Evolutionary conservation across 2,329 filamentous ascomycete species (phyloP).

Genomic region (Pestalotiopsis fici): DNA sequence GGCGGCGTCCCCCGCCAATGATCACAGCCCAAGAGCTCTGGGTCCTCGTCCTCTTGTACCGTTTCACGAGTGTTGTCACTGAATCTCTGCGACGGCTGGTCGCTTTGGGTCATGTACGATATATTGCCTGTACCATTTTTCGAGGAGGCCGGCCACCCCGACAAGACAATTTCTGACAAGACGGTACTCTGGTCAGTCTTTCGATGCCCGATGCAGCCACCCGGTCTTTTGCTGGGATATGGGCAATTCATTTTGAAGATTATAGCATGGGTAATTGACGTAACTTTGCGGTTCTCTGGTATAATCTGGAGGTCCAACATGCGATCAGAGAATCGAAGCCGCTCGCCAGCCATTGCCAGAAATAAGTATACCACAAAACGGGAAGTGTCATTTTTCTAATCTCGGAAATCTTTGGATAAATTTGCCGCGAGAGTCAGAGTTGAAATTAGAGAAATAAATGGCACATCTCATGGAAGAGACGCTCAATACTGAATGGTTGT

Average conservation of each 20-base stretch:
- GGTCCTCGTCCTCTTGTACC: neutral
- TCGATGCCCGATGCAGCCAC: neutral
- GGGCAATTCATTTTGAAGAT: neutral
- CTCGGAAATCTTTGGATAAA: too few species aligned
- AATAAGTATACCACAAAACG: too few species aligned
- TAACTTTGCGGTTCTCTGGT: neutral
- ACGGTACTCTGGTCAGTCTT: neutral
- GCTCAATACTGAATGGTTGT: too few species aligned
- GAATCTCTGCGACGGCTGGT: neutral
- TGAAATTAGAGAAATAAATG: too few species aligned
- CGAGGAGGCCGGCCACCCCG: neutral
- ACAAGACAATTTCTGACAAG: neutral
- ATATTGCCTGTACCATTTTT: neutral
- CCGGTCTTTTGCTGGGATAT: neutral
- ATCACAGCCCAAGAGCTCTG: neutral
- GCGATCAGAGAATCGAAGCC: neutral
- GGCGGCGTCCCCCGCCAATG: neutral
- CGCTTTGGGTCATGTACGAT: neutral
- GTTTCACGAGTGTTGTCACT: neutral
- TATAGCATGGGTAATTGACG: neutral
- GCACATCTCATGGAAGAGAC: too few species aligned
- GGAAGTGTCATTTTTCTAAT: too few species aligned
- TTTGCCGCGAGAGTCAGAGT: too few species aligned
- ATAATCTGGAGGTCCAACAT: neutral
- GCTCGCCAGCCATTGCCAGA: too few species aligned